Evolutionary conservation across 1,284 basidiomycete species (phyloP), one percentile per base, ranked within the genome.

Genomic region (Cutaneotrichosporon sp.): DNA sequence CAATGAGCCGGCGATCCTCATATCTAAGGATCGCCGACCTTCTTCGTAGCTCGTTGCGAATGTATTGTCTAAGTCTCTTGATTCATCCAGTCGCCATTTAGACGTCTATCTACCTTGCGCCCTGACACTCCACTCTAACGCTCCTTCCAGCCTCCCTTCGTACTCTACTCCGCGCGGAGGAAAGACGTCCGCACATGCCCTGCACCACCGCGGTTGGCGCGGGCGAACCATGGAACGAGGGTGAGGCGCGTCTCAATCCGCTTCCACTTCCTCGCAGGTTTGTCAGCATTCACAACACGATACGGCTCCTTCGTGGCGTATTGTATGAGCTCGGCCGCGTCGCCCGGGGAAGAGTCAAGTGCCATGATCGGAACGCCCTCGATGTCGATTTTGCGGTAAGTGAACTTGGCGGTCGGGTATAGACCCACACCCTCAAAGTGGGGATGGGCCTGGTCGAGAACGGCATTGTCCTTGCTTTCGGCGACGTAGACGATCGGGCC

Each of bases 401-500:
- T 34, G 49, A 69, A 66, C 16, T 27, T 44, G 7, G 63, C 58
- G 16, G 37, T 35, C 5, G 56, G 48, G 5, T 49, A 32, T 10
- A 69, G 26, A 4, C 63, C 65, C 4, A 69, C 22, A 4, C 60
- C 54, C 42, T 60, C 60, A 47, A 69, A 69, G 46, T 69, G 67
- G 4, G 51, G 48, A 46, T 60, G 54, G 3, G 20, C 26, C 5
- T 19, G 16, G 34, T 67, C 64, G 32, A 67, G 43, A 0, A 35
- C 19, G 3, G 45, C 49, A 49, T 69, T 69, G 46, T 67, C 67
- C 33, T 57, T 38, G 11, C 61, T 60, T 48, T 69, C 67, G 35
- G 66, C 67, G 5, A 62, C 60, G 49, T 64, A 69, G 25, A 66
- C 53, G 51, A 69, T 64, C 1, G 67, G 67, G 11, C 67, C 67